A percentile compares a stretch with the other conserved stretches of the same genome.
phyloP scores from a whole-genome alignment of 495 filamentous ascomycete genomes.

The Trichoderma orchidacearum region DNA sequence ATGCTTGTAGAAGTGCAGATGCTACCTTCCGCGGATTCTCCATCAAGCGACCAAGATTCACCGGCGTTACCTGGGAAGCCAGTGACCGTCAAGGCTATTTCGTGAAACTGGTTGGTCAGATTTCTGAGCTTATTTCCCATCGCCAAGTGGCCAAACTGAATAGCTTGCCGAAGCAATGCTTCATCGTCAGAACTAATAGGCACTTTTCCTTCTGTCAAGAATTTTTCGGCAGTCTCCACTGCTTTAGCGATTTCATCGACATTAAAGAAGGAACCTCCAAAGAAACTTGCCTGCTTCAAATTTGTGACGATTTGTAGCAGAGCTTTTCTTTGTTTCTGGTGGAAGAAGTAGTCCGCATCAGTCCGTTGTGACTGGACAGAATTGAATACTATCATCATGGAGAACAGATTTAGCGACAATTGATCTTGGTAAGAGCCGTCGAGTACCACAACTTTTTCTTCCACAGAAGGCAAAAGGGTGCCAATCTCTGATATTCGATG shows the following conservation, averaged over 20 bases:
- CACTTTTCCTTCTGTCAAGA: conserved; percentile 39
- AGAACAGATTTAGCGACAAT: conserved; percentile 72
- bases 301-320: conserved; percentile 60
- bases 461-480: conserved; percentile 49
- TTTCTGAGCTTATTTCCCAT: conserved; percentile 47
- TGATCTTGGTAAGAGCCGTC: conserved; percentile 76
- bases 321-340: conserved; percentile 50
- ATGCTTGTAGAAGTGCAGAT: conserved; percentile 26
- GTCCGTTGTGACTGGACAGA: conserved; percentile 76
- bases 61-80: conserved; percentile 41
- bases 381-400: conserved; percentile 68
- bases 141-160: conserved; percentile 46
- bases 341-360: conserved; percentile 82
- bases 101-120: conserved; percentile 51
- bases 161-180: conserved; percentile 42
- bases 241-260: conserved; percentile 44
- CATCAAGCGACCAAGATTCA: conserved; percentile 46
- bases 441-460: conserved; percentile 58
- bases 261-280: conserved; percentile 67
- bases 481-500: conserved; percentile 59
- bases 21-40: conserved; percentile 1
- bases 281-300: conserved; percentile 76
- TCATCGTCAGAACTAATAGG: conserved; percentile 45
- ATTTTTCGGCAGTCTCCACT: conserved; percentile 47
- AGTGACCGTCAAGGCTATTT: conserved; percentile 62